Percentiles rank a stretch among this genome's conserved stretches.
phyloP scores from a whole-genome alignment of 495 filamentous ascomycete genomes.

The Oidiodendron maius region DNA sequence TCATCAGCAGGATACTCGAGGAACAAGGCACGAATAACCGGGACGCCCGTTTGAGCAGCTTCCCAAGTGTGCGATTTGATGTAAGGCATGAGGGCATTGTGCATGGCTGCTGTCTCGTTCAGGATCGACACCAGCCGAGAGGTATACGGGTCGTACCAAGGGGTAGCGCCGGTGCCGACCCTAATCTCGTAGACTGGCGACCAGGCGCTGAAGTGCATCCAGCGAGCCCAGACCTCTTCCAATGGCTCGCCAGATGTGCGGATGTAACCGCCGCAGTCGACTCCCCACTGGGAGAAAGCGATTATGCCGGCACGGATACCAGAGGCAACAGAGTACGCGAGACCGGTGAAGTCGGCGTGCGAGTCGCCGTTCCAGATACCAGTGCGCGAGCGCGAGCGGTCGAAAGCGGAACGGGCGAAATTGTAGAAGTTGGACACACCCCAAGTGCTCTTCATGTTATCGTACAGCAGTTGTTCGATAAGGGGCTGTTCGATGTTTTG shows the following conservation, averaged over 20 bases:
- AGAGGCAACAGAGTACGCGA: constrained; percentile 23
- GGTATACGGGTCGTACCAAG: constrained; percentile 26
- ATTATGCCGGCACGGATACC: constrained; percentile 27
- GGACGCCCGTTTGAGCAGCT: constrained; percentile 22
- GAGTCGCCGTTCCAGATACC: constrained; percentile 29
- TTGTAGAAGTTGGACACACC: constrained; percentile 24
- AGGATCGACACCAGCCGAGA: constrained; percentile 20
- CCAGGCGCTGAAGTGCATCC: constrained; percentile 30
- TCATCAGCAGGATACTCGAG: constrained; percentile 23
- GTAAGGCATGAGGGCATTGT: constrained; percentile 25
- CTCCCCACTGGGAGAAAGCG: constrained; percentile 24
- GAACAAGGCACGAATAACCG: constrained; percentile 27
- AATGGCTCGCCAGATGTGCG: constrained; percentile 18
- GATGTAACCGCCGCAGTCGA: constrained; percentile 28
- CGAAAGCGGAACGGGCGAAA: constrained; percentile 25
- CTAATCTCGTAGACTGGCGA: constrained; percentile 29
- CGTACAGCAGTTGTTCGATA: constrained; percentile 24
- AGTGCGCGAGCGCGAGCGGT: constrained; percentile 19
- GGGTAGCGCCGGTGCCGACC: constrained; percentile 28
- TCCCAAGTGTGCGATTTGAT: constrained; percentile 24
- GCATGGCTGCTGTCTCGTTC: constrained; percentile 23
- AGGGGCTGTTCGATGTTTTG: constrained; percentile 27
- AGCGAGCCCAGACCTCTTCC: constrained; percentile 28
- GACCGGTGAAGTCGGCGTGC: constrained; percentile 23
- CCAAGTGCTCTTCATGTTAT: constrained; percentile 24